Evolutionary conservation across 2,329 filamentous ascomycete species (phyloP).

Genomic region (Huntiella abstrusa): DNA sequence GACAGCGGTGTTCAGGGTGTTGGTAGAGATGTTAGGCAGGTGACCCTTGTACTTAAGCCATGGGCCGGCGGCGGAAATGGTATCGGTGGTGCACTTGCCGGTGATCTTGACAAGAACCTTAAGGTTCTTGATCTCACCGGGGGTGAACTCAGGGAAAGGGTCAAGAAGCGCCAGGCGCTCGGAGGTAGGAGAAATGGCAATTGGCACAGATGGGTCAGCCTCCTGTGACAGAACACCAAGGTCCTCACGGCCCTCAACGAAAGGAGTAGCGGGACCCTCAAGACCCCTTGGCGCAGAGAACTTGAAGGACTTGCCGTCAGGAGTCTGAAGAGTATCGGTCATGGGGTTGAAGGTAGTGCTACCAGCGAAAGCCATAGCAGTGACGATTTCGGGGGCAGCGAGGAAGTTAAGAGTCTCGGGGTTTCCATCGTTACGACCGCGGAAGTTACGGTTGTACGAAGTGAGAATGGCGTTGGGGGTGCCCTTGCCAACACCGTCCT

Average conservation of each 20-base stretch:
- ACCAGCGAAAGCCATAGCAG: constrained; percentile 85
- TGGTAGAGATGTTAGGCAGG: constrained; percentile 90
- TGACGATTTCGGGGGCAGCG: constrained; percentile 89
- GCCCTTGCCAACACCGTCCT: constrained; percentile 67
- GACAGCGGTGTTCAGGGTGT: constrained; percentile 88
- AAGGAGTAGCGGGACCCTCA: constrained; percentile 42
- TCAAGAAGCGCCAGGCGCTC: constrained; percentile 79
- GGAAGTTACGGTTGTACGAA: constrained; percentile 98
- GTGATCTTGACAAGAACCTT: constrained; percentile 89
- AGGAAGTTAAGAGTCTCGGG: constrained; percentile 97
- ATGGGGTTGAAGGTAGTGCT: constrained; percentile 91
- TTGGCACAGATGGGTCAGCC: constrained; percentile 49
- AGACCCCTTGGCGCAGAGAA: constrained; percentile 64
- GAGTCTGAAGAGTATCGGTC: constrained; percentile 65
- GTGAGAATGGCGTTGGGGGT: constrained; percentile 86
- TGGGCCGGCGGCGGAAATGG: constrained; percentile 87
- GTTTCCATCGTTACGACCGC: constrained; percentile 91
- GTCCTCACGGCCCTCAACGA: constrained; percentile 56
- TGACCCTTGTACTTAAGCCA: constrained; percentile 99
- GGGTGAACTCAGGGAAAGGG: constrained; percentile 72
- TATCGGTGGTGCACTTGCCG: constrained; percentile 97
- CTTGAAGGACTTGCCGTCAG: constrained; percentile 63
- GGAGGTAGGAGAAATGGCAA: constrained; percentile 73
- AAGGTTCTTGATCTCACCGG: constrained; percentile 53
- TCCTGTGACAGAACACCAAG: constrained; percentile 55